A percentile compares a stretch with the other conserved stretches of the same genome.
Conservation (phyloP, 139 green algal genomes). For the Chlorella sp. region DNA sequence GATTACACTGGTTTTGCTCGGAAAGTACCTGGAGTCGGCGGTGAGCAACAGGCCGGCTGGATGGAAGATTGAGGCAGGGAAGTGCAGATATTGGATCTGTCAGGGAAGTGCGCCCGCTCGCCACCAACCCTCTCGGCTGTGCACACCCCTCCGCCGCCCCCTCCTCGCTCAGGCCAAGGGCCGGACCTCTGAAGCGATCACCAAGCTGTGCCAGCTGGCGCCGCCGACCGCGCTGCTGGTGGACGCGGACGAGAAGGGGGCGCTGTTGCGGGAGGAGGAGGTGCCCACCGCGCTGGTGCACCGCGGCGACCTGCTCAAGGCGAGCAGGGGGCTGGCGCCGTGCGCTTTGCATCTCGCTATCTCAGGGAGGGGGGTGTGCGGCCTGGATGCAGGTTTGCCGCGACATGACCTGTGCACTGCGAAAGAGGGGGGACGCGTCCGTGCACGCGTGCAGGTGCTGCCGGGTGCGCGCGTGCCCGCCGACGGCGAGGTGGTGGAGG, state of each 20-base stretch:
- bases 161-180: conserved; percentile 57
- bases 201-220: conserved; percentile 77
- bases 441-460: conserved; percentile 77
- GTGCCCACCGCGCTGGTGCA: conserved; percentile 84
- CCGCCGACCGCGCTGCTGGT: conserved; percentile 80
- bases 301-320: conserved; percentile 86
- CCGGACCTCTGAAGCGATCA: conserved; percentile 83
- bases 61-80: too few species aligned
- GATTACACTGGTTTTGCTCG: conserved; percentile 95
- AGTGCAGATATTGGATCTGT: too few species aligned
- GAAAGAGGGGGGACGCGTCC: too few species aligned
- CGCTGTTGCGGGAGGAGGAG: conserved; percentile 59
- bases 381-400: too few species aligned
- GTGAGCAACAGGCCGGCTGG: too few species aligned
- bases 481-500: conserved; percentile 85
- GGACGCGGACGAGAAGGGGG: conserved; percentile 49
- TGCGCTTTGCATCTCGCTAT: too few species aligned
- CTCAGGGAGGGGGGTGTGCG: too few species aligned
- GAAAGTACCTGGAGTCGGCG: conserved; percentile 59
- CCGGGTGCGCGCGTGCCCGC: conserved; percentile 82
- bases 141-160: too few species aligned
- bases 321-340: conserved; percentile 25
- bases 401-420: too few species aligned
- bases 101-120: too few species aligned
- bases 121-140: too few species aligned